A percentile compares a stretch with the other conserved stretches of the same genome.
Evolutionary conservation across 2,329 filamentous ascomycete species (phyloP).

Genomic region (Fusarium sp.): DNA sequence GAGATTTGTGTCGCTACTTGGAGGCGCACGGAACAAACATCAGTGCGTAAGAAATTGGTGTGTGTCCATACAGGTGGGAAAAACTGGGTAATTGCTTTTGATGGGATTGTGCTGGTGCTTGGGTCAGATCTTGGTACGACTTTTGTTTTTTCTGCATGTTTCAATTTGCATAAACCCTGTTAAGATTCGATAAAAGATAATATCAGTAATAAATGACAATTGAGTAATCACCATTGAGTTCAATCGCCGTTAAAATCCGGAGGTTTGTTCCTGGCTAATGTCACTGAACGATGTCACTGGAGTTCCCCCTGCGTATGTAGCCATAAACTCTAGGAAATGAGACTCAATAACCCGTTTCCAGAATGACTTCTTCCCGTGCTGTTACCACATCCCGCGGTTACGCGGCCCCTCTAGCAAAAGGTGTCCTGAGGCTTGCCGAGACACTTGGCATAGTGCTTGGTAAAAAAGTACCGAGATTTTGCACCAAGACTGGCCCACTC

Average conservation of each 20-base stretch:
- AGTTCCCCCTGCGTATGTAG: background rate
- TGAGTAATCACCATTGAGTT: background rate
- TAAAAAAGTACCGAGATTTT: background rate
- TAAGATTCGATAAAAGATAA: background rate
- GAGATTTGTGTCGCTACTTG: slow-evolving; percentile 23
- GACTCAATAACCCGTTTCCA: background rate
- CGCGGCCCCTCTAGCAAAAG: accelerated
- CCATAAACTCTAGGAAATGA: background rate
- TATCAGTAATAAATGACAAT: background rate
- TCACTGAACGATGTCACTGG: background rate
- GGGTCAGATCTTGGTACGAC: background rate
- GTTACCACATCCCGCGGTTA: background rate
- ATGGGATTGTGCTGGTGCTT: background rate
- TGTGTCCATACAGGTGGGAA: background rate
- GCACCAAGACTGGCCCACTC: accelerated
- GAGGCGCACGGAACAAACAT: background rate
- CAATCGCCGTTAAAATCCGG: background rate
- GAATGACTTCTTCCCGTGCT: background rate
- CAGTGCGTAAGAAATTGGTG: background rate
- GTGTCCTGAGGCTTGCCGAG: background rate
- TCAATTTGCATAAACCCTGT: background rate
- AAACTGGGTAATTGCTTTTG: background rate
- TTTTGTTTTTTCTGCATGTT: background rate
- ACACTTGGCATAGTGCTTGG: background rate
- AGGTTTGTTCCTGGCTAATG: background rate